Conservation (phyloP, 1,139 yeast genomes). For the Kodamaea sp. region DNA sequence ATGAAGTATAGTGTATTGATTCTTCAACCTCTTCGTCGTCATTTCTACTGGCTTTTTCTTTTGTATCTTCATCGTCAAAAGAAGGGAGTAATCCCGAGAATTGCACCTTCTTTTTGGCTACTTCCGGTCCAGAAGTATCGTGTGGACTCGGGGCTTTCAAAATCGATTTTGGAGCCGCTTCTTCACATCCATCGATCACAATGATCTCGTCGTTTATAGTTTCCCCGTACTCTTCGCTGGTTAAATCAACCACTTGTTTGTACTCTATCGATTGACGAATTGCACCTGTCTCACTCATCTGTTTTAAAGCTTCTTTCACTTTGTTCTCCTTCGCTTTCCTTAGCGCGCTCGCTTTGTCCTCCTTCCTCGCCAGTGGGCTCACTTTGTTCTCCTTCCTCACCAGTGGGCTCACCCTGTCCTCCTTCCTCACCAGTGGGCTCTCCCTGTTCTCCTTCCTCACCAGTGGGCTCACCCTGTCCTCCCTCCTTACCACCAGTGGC, state of each 20-base stretch:
- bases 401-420: no score
- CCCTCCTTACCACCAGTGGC: constrained; percentile 2
- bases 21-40: constrained; percentile 10
- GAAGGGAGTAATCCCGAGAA: constrained; percentile 17
- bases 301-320: no score
- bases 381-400: background rate
- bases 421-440: no score
- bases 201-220: constrained; percentile 16
- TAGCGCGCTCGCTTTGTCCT: background rate
- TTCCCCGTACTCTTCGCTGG: constrained; percentile 19
- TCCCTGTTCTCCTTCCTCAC: no score
- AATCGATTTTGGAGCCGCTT: constrained; percentile 13
- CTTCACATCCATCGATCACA: constrained; percentile 25
- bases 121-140: background rate
- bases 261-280: constrained; percentile 8
- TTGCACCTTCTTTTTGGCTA: constrained; percentile 10
- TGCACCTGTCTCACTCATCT: no score
- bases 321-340: background rate
- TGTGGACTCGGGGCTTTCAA: constrained; percentile 5
- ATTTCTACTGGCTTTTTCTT: constrained; percentile 1
- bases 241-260: constrained; percentile 24
- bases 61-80: constrained; percentile 13
- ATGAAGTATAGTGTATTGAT: constrained; percentile 18
- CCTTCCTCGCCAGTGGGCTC: background rate
- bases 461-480: no score